Conservation (phyloP, 2,329 filamentous ascomycete genomes). For the Delphinella strobiligena region DNA sequence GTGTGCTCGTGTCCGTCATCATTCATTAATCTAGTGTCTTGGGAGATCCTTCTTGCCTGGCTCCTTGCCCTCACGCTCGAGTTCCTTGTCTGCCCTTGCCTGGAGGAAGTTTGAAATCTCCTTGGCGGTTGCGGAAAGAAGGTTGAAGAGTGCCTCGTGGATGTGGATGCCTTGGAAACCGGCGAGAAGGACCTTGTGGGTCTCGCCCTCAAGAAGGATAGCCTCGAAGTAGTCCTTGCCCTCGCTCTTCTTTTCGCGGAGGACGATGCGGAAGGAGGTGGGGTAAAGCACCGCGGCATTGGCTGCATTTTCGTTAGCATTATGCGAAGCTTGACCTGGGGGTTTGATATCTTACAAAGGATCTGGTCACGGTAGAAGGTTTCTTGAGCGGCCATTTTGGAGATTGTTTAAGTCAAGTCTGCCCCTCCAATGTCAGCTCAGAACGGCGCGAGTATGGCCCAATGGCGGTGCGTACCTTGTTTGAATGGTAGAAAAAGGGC, state of each 20-base stretch:
- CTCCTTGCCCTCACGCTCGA: background rate
- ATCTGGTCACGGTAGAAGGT: constrained; percentile 9
- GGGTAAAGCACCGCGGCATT: constrained; percentile 7
- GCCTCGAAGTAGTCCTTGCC: constrained; percentile 6
- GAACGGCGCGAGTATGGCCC: background rate
- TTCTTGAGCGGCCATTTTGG: background rate
- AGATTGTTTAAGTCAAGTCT: background rate
- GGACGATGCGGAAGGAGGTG: constrained; percentile 8
- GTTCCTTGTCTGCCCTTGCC: constrained; percentile 5
- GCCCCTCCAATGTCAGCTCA: background rate
- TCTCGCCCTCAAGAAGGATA: constrained; percentile 5
- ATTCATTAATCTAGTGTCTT: no score
- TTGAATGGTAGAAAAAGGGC: background rate
- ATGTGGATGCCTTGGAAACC: constrained; percentile 3
- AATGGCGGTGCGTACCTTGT: background rate
- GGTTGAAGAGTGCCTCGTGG: constrained; percentile 7
- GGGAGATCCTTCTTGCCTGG: background rate
- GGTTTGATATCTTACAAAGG: constrained; percentile 3
- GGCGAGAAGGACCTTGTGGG: constrained; percentile 6
- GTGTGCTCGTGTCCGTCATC: no score
- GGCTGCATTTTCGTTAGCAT: background rate
- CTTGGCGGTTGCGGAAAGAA: constrained; percentile 1
- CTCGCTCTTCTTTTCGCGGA: constrained; percentile 2
- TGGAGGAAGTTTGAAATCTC: constrained; percentile 3
- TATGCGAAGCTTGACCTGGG: background rate